phyloP scores from a whole-genome alignment of 2,329 filamentous ascomycete species.

The Colletotrichum spaethianum region DNA sequence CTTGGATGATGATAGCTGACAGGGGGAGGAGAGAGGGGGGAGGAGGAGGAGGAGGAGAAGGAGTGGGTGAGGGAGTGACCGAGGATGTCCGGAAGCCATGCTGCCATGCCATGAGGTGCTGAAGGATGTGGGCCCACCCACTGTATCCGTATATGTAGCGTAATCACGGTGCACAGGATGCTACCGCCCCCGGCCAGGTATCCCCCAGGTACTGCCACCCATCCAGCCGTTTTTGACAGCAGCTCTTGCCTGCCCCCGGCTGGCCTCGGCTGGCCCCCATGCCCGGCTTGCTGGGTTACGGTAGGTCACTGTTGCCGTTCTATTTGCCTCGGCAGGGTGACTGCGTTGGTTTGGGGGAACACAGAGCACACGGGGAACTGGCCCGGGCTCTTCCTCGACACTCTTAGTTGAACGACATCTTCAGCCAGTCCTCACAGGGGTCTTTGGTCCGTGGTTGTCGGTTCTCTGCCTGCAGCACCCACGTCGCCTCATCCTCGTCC shows the following conservation, averaged over 20 bases:
- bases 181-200: slow-evolving; percentile 15
- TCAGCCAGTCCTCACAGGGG: slow-evolving; percentile 32
- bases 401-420: slow-evolving; percentile 41
- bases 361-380: slow-evolving; percentile 34
- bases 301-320: slow-evolving; percentile 19
- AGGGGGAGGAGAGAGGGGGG: not conserved
- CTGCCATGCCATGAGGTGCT: slow-evolving; percentile 32
- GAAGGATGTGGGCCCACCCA: slow-evolving; percentile 34
- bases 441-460: not conserved
- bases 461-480: slow-evolving; percentile 2
- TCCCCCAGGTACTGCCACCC: slow-evolving; percentile 8
- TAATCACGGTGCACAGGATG: slow-evolving; percentile 28
- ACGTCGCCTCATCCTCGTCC: not conserved
- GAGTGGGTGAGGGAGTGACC: too few species aligned
- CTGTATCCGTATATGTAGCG: not conserved
- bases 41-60: too few species aligned
- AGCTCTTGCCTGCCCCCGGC: not conserved
- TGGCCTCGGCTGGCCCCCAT: not conserved
- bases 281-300: not conserved
- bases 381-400: slow-evolving; percentile 25
- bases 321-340: slow-evolving; percentile 24
- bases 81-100: slow-evolving; percentile 4
- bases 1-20: slow-evolving; percentile 1
- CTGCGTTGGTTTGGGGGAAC: slow-evolving; percentile 19
- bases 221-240: not conserved